Evolutionary conservation across 208 protist species (phyloP).

Genomic region (Crithidia mellificae): DNA sequence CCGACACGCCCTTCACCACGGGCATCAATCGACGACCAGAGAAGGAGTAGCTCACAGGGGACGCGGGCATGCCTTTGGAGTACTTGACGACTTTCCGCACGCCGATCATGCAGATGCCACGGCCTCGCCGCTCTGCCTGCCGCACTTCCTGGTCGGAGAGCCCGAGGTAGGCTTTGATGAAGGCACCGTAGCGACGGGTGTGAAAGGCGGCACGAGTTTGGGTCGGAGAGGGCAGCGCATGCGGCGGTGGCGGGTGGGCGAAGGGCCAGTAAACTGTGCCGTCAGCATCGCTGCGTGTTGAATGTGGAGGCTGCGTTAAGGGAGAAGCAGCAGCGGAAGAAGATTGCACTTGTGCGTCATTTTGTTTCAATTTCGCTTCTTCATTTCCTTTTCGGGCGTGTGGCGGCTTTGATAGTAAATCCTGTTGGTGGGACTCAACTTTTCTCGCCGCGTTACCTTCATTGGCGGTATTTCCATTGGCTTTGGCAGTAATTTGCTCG

Average conservation of each 20-base stretch:
- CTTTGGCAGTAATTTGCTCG: too few species aligned
- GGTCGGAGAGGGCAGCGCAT: conserved; percentile 14
- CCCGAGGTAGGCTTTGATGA: conserved; percentile 72
- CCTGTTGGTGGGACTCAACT: too few species aligned
- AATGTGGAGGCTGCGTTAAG: not conserved
- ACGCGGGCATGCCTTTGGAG: conserved; percentile 3
- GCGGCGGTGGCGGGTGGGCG: conserved; percentile 24
- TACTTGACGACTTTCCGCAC: conserved; percentile 21
- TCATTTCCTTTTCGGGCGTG: too few species aligned
- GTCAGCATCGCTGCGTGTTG: not conserved
- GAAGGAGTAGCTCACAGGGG: conserved; percentile 12
- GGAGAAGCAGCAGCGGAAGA: not conserved
- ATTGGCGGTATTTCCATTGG: too few species aligned
- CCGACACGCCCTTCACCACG: not conserved
- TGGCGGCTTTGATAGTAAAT: too few species aligned
- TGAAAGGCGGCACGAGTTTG: conserved; percentile 55
- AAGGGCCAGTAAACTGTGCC: conserved; percentile 18
- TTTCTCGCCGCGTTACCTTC: too few species aligned
- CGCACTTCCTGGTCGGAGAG: conserved; percentile 51
- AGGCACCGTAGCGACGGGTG: conserved; percentile 61
- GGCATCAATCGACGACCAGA: conserved; percentile 19
- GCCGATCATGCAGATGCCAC: conserved; percentile 68
- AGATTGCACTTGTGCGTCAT: too few species aligned
- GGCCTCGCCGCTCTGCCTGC: conserved; percentile 48
- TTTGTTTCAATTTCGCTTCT: too few species aligned